These are phyloP conservation scores for Prunus armeniaca DNA, from an alignment of 306 rosid species.

Conservation along the genomic window DNA sequence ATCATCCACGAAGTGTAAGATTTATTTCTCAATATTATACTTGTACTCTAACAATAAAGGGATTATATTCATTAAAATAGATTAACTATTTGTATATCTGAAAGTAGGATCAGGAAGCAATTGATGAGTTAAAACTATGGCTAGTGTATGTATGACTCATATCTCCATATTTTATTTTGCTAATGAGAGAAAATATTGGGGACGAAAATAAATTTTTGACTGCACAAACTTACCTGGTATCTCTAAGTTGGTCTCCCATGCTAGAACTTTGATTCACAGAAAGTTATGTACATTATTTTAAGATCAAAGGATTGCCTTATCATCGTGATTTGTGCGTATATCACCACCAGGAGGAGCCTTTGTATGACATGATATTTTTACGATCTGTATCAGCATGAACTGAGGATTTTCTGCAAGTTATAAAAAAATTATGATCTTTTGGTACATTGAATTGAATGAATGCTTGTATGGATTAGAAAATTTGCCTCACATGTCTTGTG, in stretches of 20 bases:
- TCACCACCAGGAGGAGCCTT: not conserved
- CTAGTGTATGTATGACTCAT: not conserved
- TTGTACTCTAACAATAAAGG: not conserved
- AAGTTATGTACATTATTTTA: not conserved
- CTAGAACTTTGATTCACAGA: conserved; percentile 4
- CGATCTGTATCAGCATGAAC: not conserved
- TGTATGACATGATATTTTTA: not conserved
- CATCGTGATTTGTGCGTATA: not conserved
- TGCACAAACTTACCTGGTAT: not conserved
- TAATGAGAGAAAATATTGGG: not conserved
- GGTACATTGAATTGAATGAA: not conserved
- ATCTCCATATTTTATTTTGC: not conserved
- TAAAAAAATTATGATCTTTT: not conserved
- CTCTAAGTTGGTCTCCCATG: not conserved
- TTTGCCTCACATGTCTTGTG: no score
- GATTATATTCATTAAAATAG: not conserved
- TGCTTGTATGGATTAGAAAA: conserved; percentile 2
- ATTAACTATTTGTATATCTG: not conserved
- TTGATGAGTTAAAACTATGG: not conserved
- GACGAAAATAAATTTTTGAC: not conserved
- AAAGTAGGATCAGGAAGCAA: not conserved
- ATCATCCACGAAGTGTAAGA: conserved; percentile 64
- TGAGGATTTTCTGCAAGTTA: not conserved
- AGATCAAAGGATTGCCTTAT: not conserved
- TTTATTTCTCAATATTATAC: not conserved